These are phyloP conservation scores for Exophiala xenobiotica DNA, from an alignment of 2,329 filamentous ascomycete genomes.

Conservation along the genomic window DNA sequence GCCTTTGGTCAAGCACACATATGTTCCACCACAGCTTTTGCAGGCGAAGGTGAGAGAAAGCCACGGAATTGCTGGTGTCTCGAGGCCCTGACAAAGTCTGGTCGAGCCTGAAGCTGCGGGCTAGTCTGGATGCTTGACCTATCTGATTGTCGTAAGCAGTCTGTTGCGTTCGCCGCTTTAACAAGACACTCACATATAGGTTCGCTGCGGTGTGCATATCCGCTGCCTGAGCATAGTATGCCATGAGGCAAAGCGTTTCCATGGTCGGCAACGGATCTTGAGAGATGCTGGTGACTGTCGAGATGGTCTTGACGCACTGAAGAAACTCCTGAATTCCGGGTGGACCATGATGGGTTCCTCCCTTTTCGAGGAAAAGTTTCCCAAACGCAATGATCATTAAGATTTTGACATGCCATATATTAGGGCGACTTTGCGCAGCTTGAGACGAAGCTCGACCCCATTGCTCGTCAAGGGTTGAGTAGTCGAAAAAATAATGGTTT, in stretches of 20 bases:
- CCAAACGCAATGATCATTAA: neutral
- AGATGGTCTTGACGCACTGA: neutral
- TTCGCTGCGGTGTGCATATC: neutral
- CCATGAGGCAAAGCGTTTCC: neutral
- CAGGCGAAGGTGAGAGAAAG: too few relatives aligned
- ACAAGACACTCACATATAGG: neutral
- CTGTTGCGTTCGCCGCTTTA: too few relatives aligned
- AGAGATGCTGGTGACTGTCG: neutral
- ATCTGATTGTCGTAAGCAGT: neutral
- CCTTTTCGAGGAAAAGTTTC: neutral
- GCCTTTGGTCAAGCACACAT: neutral
- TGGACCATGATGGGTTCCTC: neutral
- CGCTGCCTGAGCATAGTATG: neutral
- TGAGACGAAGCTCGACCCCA: neutral
- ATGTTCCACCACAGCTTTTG: neutral
- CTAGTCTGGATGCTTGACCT: neutral
- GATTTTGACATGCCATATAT: neutral
- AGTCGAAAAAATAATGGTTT: neutral
- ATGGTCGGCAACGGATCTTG: neutral
- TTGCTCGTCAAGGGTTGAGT: neutral
- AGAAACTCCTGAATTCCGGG: neutral
- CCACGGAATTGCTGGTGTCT: too few relatives aligned
- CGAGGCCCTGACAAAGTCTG: neutral
- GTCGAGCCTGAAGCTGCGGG: neutral
- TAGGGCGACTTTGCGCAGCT: neutral